phyloP scores from a whole-genome alignment of 2,329 filamentous ascomycete species.

The Ophiosphaerella herpotricha region DNA sequence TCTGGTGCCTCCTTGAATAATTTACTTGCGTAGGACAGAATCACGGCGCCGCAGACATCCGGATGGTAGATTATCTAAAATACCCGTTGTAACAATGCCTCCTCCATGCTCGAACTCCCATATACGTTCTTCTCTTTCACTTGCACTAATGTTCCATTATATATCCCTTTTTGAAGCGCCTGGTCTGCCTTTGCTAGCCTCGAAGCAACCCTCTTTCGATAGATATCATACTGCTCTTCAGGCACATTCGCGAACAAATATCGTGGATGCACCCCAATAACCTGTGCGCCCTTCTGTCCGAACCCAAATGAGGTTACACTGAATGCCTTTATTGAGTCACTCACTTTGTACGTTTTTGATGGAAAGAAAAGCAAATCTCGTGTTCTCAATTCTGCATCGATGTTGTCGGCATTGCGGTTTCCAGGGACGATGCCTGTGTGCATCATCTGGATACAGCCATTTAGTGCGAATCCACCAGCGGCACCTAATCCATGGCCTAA shows the following conservation, averaged over 20 bases:
- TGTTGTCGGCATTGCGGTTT: conserved; percentile 97
- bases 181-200: too few species aligned
- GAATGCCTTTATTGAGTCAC: conserved; percentile 86
- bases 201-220: too few species aligned
- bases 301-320: conserved; percentile 99
- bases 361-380: conserved; percentile 92
- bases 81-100: too few species aligned
- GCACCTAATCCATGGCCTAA: conserved; percentile 99
- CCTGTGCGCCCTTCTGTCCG: conserved; percentile 97
- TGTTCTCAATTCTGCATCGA: conserved; percentile 90
- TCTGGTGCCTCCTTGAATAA: too few species aligned
- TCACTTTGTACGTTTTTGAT: conserved; percentile 86
- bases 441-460: conserved; percentile 93
- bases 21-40: too few species aligned
- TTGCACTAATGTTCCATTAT: too few species aligned
- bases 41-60: too few species aligned
- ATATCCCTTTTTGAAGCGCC: too few species aligned
- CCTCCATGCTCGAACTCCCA: too few species aligned
- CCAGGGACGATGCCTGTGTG: conserved; percentile 93
- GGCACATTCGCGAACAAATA: conserved; percentile 77
- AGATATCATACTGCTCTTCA: too few species aligned
- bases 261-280: conserved; percentile 93
- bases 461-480: conserved; percentile 99
- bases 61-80: too few species aligned
- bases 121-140: too few species aligned